phyloP scores from a whole-genome alignment of 495 filamentous ascomycete species.

The Neurospora sp. region DNA sequence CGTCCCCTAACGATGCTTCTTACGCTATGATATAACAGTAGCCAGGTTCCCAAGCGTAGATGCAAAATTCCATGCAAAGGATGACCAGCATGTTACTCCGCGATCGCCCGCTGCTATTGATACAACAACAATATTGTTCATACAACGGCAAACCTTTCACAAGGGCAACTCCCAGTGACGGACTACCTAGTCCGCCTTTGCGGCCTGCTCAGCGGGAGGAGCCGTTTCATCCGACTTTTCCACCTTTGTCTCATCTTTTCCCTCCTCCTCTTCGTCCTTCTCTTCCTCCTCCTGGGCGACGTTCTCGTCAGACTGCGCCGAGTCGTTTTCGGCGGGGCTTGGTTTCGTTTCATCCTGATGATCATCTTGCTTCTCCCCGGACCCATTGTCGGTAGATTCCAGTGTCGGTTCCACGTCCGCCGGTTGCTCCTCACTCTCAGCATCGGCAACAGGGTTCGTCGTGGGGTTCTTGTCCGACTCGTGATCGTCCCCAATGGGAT shows the following conservation, averaged over 20 bases:
- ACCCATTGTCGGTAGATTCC: not conserved
- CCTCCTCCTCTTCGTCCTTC: constrained; percentile 17
- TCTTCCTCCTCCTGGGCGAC: not conserved
- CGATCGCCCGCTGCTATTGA: no score
- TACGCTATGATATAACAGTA: not conserved
- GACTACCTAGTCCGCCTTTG: not conserved
- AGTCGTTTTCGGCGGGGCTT: not conserved
- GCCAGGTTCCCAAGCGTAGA: not conserved
- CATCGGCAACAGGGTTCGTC: not conserved
- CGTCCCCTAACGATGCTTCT: not conserved
- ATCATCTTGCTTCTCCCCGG: not conserved
- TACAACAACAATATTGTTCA: not conserved
- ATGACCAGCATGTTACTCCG: no score
- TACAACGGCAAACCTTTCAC: not conserved
- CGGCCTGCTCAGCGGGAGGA: not conserved
- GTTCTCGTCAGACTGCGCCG: not conserved
- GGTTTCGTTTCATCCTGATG: not conserved
- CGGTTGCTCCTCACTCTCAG: not conserved
- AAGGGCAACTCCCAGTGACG: not conserved
- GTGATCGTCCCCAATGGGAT: not conserved
- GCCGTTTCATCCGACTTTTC: not conserved
- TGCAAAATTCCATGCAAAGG: no score
- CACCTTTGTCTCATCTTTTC: constrained; percentile 1
- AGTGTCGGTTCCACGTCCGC: not conserved
- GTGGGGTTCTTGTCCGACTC: not conserved